Conservation (phyloP, 495 filamentous ascomycete genomes). For the Lepidopterella palustris region DNA sequence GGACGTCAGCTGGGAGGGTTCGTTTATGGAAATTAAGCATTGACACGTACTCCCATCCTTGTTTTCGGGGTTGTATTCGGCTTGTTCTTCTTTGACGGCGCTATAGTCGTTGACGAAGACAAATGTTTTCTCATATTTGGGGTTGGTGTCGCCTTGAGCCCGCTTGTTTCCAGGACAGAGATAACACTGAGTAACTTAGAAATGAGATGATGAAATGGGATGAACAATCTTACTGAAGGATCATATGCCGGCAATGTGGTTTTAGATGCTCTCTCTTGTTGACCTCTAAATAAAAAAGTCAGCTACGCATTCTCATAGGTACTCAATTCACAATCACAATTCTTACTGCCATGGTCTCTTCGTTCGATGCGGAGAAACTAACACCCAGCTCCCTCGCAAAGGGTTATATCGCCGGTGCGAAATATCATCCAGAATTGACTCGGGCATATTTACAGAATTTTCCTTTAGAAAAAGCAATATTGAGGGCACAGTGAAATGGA, state of each 20-base stretch:
- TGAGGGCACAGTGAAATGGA: background rate
- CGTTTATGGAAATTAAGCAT: background rate
- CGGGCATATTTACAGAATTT: conserved; percentile 42
- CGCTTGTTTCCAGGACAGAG: conserved; percentile 92
- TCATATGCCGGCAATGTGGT: conserved; percentile 75
- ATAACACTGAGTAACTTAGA: conserved; percentile 56
- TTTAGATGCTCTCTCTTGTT: conserved; percentile 77
- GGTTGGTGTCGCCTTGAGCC: conserved; percentile 85
- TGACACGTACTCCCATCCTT: conserved; percentile 43
- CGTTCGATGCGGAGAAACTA: conserved; percentile 92
- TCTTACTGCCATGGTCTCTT: conserved; percentile 98
- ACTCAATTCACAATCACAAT: background rate
- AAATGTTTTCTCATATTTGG: conserved; percentile 78
- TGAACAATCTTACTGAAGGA: conserved; percentile 48
- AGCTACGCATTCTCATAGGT: background rate
- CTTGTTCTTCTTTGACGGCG: conserved; percentile 91
- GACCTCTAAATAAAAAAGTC: conserved; percentile 55
- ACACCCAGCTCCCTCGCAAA: conserved; percentile 76
- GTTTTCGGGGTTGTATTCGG: conserved; percentile 52
- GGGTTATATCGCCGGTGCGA: conserved; percentile 94
- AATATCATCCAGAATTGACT: conserved; percentile 86
- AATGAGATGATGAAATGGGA: background rate
- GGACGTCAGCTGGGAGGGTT: background rate
- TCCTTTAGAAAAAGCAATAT: too few relatives aligned
- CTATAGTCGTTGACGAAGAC: conserved; percentile 98